These are phyloP conservation scores for Termitomyces eurrhizus DNA, from an alignment of 768 basidiomycete species.

Conservation along the genomic window DNA sequence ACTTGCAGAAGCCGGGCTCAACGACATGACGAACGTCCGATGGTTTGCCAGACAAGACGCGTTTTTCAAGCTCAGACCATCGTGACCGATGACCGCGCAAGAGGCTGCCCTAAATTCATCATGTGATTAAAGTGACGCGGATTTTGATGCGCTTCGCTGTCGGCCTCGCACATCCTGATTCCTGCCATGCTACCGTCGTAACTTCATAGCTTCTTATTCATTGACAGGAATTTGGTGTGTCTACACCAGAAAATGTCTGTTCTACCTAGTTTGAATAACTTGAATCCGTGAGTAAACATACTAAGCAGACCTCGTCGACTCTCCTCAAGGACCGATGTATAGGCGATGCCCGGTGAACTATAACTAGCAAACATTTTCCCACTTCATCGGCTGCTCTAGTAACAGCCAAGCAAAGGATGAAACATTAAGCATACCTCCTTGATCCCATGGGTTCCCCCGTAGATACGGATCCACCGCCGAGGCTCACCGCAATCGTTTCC, in stretches of 20 bases:
- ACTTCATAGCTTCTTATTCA: too few relatives aligned
- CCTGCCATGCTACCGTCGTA: too few relatives aligned
- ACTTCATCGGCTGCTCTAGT: not conserved
- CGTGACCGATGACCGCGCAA: constrained; percentile 9
- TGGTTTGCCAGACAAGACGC: constrained; percentile 14
- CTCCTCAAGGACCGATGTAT: not conserved
- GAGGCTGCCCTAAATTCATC: constrained; percentile 11
- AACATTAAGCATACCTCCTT: too few relatives aligned
- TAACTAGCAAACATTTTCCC: not conserved
- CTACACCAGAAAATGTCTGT: too few relatives aligned
- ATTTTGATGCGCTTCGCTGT: too few relatives aligned
- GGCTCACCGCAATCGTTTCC: not conserved
- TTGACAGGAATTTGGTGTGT: too few relatives aligned
- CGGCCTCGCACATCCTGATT: too few relatives aligned
- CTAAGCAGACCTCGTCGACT: not conserved
- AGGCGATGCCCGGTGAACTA: not conserved
- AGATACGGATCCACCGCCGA: not conserved
- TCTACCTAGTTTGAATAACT: too few relatives aligned
- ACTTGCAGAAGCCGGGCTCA: constrained; percentile 16
- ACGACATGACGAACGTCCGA: constrained; percentile 18
- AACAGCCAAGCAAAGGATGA: not conserved
- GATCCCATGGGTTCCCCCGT: not conserved
- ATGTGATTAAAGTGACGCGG: constrained; percentile 1
- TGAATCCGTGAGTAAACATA: too few relatives aligned
- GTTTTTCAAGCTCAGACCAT: constrained; percentile 15